Base-by-base conservation (phyloP, 768 basidiomycete genomes). In the Collybiopsis confluens region DNA sequence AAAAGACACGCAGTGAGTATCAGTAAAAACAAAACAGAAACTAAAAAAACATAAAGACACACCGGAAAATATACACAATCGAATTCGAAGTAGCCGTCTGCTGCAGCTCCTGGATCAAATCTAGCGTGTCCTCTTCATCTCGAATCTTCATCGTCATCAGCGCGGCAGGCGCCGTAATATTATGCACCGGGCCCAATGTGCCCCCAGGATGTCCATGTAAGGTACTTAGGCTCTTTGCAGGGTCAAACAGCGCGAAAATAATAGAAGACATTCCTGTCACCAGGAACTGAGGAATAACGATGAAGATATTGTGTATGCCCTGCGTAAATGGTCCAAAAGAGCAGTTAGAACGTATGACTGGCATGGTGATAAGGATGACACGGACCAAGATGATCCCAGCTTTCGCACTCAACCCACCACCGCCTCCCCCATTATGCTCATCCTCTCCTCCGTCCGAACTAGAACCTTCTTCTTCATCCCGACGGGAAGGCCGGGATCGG, bases 271-370 rank as follows among this genome's bases (percentile, higher is more conserved):
- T 67, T 21, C 85, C 92, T 0, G 91, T 95, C 28, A 95, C 88
- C 37, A 98, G 76, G 69, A 98, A 95, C 63, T 98, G 96, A 0
- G 96, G 96, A 6, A 97, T 72, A 55, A 98, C 96, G 57, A 98
- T 75, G 68, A 90, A 96, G 55, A 97, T 81, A 63, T 97, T 98
- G 69, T 98, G 94, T 49, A 98, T 96, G 37, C 96, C 94, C 91
- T 93, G 56, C 30, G 13, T 35, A 36, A 35, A 42, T 30, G 42
- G 33, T 26, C 23, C 49, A 51, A 26, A 30, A 45, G 21, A 40
- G 52, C 9, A 49, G 52, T 36, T n/a, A n/a, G 44, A 30, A n/a
- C 37, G 2, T 27, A 24, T 15, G 30, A 5, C 28, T 37, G 11
- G 52, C n/a, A n/a, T n/a, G n/a, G 8, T 37, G 10, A 28, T 40